phyloP scores from a whole-genome alignment of 2,329 filamentous ascomycete species.

The Corynespora cassiicola region DNA sequence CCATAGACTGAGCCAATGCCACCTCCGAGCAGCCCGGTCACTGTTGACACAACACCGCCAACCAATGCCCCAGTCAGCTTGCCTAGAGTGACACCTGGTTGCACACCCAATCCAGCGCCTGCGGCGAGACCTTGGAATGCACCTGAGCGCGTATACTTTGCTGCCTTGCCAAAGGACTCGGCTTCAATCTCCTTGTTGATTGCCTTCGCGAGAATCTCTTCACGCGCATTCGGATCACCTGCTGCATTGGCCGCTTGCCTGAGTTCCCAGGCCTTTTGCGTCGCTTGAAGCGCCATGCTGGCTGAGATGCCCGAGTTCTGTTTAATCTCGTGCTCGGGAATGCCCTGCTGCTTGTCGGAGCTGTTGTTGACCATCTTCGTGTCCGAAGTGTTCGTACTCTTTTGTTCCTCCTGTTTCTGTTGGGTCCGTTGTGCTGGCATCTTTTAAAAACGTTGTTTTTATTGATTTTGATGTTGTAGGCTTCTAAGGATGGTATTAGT shows the following conservation, averaged over 20 bases:
- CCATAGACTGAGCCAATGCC: conserved; percentile 45
- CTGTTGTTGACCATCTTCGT: conserved; percentile 17
- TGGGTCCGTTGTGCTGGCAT: conserved; percentile 7
- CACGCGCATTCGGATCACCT: conserved; percentile 45
- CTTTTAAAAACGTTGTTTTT: neutral
- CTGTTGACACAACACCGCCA: conserved; percentile 37
- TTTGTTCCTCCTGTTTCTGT: conserved; percentile 13
- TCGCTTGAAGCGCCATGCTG: conserved; percentile 43
- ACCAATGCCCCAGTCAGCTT: conserved; percentile 45
- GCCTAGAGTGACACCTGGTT: conserved; percentile 42
- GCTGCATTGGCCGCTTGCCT: conserved; percentile 48
- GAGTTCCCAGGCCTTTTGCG: conserved; percentile 47
- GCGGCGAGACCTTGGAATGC: conserved; percentile 49
- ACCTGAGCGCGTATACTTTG: conserved; percentile 47
- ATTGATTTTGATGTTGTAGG: neutral
- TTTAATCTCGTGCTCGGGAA: conserved; percentile 46
- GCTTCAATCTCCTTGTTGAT: conserved; percentile 51
- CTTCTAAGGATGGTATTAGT: neutral
- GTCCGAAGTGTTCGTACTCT: conserved; percentile 4
- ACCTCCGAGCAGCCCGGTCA: conserved; percentile 42
- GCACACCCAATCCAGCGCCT: conserved; percentile 45
- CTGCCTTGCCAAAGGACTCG: conserved; percentile 49
- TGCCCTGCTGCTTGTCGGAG: conserved; percentile 18
- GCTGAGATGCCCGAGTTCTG: conserved; percentile 47
- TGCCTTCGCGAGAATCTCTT: conserved; percentile 47